These are phyloP conservation scores for Claviceps pusilla DNA, from an alignment of 2,329 filamentous ascomycete genomes.

Conservation along the genomic window DNA sequence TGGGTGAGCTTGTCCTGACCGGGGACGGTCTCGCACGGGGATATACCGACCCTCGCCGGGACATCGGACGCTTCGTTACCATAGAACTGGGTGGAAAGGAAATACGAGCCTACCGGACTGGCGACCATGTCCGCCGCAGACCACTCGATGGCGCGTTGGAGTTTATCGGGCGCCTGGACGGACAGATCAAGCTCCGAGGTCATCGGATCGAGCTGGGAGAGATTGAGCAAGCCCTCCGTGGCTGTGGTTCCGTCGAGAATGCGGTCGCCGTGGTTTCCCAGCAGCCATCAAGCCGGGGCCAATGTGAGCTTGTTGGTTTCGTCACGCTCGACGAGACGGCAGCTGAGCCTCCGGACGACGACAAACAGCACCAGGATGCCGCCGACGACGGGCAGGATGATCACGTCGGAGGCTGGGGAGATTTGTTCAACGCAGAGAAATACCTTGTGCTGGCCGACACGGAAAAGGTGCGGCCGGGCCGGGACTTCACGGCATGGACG, in stretches of 20 bases:
- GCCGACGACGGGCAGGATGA: neutral
- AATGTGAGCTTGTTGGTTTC: neutral
- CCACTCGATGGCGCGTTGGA: constrained; percentile 12
- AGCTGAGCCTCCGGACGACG: neutral
- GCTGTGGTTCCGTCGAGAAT: constrained; percentile 7
- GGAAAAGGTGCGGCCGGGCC: constrained; percentile 8
- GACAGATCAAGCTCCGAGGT: constrained; percentile 17
- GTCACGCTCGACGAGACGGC: neutral
- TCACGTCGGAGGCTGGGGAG: neutral
- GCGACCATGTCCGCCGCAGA: constrained; percentile 13
- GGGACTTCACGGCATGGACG: constrained; percentile 18
- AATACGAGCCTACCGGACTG: constrained; percentile 13
- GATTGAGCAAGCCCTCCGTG: constrained; percentile 12
- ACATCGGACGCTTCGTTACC: constrained; percentile 8
- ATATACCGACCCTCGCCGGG: constrained; percentile 7
- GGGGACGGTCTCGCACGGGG: constrained; percentile 13
- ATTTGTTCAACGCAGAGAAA: neutral
- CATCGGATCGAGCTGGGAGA: constrained; percentile 17
- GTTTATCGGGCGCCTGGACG: constrained; percentile 15
- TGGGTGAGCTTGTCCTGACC: constrained; percentile 16
- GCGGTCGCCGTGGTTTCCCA: constrained; percentile 7
- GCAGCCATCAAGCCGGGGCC: neutral
- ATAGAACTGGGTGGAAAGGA: constrained; percentile 2
- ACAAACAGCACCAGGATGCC: neutral
- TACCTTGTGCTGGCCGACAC: neutral